Percentiles rank a stretch among this genome's conserved stretches.
Conservation (phyloP, 768 basidiomycete genomes). For the Boletus tomentosulus region DNA sequence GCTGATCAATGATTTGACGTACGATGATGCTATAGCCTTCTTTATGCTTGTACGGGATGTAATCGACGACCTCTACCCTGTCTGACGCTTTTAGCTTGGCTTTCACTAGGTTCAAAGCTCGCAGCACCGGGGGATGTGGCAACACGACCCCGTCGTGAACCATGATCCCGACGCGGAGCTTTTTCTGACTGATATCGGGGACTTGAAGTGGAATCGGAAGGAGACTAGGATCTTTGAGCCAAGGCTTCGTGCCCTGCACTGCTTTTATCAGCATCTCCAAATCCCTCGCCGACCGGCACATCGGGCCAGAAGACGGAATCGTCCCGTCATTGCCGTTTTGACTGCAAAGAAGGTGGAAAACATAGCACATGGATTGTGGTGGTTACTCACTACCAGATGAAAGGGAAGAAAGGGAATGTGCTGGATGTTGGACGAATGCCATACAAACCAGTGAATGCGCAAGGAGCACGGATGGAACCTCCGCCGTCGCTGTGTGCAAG, state of each 20-base stretch:
- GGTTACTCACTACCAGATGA: constrained; percentile 19
- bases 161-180: constrained; percentile 27
- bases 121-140: constrained; percentile 39
- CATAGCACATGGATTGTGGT: neutral
- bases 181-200: constrained; percentile 24
- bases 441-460: constrained; percentile 36
- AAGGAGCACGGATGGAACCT: constrained; percentile 38
- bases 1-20: constrained; percentile 1
- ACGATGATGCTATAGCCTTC: constrained; percentile 32
- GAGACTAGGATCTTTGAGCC: constrained; percentile 36
- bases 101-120: constrained; percentile 38
- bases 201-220: constrained; percentile 28
- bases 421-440: constrained; percentile 37
- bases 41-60: constrained; percentile 33
- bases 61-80: constrained; percentile 35
- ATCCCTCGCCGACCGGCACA: constrained; percentile 27
- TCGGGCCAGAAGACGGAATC: constrained; percentile 16
- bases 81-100: constrained; percentile 32
- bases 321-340: constrained; percentile 24
- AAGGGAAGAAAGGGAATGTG: constrained; percentile 23
- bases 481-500: constrained; percentile 27
- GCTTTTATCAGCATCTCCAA: constrained; percentile 18
- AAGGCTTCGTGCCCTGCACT: constrained; percentile 34
- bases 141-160: constrained; percentile 35
- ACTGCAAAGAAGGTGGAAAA: constrained; percentile 15